These are phyloP conservation scores for Auriscalpium vulgare DNA, from an alignment of 768 basidiomycete species.

Conservation along the genomic window DNA sequence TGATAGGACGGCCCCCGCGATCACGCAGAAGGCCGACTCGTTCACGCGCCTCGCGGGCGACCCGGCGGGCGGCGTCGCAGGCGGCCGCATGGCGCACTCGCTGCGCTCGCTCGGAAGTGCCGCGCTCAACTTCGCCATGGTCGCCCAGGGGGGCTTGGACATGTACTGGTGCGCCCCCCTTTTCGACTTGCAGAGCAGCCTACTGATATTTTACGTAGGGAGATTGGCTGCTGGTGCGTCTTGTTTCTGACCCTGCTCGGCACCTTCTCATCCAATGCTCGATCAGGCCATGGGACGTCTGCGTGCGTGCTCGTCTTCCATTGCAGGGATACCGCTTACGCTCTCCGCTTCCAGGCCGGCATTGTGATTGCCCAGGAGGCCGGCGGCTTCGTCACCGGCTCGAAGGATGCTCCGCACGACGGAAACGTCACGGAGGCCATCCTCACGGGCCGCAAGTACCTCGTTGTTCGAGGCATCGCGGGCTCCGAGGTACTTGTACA, in stretches of 20 bases:
- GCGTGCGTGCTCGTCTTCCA: constrained; percentile 31
- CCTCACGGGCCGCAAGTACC: constrained; percentile 71
- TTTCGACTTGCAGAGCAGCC: neutral
- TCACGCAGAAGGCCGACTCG: constrained; percentile 53
- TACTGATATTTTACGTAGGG: constrained; percentile 35
- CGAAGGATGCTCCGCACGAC: constrained; percentile 34
- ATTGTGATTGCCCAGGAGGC: constrained; percentile 89
- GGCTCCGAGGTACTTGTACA: constrained; percentile 41
- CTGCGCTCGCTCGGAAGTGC: constrained; percentile 79
- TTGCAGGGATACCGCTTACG: neutral
- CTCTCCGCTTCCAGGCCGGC: constrained; percentile 48
- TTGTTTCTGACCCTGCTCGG: no score
- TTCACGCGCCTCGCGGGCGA: constrained; percentile 75
- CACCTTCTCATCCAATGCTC: no score
- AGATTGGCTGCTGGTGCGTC: constrained; percentile 67
- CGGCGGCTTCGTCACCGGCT: constrained; percentile 73
- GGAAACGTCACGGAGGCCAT: constrained; percentile 59
- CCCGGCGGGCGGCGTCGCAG: constrained; percentile 46
- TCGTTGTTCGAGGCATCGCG: constrained; percentile 66
- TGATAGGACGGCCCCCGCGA: constrained; percentile 48
- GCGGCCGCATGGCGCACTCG: constrained; percentile 81
- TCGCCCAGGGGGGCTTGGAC: constrained; percentile 85
- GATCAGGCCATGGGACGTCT: constrained; percentile 77
- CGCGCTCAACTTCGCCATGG: constrained; percentile 73
- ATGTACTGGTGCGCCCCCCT: constrained; percentile 63